Evolutionary conservation across 2,329 filamentous ascomycete species (phyloP).

Genomic region (Apiospora koreana): DNA sequence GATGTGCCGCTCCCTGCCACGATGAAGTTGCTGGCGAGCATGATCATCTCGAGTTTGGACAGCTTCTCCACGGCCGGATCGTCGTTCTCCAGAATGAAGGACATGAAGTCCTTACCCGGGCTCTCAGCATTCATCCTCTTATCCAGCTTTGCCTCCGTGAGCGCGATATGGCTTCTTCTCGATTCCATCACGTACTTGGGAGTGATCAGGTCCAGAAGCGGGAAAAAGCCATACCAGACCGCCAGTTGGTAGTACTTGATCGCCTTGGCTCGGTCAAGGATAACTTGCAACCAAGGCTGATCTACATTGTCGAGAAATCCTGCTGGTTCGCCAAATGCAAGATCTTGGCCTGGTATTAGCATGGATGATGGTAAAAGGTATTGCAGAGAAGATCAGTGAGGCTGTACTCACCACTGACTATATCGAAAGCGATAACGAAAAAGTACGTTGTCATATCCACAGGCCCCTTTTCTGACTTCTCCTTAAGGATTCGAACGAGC

Average conservation of each 20-base stretch:
- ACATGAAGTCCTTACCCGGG: neutral
- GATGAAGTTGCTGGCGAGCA: neutral
- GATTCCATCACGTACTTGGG: neutral
- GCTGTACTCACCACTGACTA: neutral
- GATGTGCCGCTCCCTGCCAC: conserved; percentile 47
- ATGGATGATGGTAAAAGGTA: neutral
- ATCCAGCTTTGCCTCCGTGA: neutral
- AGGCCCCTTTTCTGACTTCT: neutral
- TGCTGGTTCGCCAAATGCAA: neutral
- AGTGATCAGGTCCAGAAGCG: neutral
- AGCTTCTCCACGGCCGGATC: neutral
- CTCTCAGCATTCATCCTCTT: neutral
- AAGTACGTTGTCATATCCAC: neutral
- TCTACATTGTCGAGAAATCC: neutral
- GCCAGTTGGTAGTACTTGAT: neutral
- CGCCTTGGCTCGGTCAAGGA: neutral
- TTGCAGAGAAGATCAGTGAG: neutral
- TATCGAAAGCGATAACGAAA: neutral
- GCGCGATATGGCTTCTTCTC: neutral
- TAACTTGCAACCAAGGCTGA: neutral
- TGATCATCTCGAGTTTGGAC: neutral
- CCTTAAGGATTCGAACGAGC: neutral
- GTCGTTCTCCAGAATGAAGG: conserved; percentile 14
- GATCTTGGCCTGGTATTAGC: neutral
- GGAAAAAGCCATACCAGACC: neutral